Evolutionary conservation across 306 rosid genomes (phyloP).

Genomic region (Lotus japonicus): DNA sequence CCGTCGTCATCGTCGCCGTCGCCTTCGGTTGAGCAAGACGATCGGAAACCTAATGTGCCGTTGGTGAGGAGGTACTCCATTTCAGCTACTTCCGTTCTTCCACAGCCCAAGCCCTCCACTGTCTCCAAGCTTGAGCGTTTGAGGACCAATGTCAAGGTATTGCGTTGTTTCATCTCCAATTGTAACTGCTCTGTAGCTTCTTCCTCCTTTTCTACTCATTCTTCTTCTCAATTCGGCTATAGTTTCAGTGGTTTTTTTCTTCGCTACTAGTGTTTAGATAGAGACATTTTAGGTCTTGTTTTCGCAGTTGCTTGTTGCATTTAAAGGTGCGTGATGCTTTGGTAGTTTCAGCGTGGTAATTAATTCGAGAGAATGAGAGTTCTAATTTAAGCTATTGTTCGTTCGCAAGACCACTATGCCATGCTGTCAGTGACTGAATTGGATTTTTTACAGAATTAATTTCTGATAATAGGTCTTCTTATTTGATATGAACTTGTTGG

Average conservation of each 20-base stretch:
- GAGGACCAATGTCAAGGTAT: slow-evolving; percentile 76
- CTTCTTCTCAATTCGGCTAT: not conserved
- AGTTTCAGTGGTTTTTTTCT: not conserved
- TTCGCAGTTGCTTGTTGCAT: not conserved
- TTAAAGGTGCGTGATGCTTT: too few species aligned
- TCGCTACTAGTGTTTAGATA: not conserved
- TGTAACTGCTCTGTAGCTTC: not conserved
- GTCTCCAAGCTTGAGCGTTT: slow-evolving; percentile 59
- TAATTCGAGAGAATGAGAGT: not conserved
- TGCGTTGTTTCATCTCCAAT: slow-evolving; percentile 5
- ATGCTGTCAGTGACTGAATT: slow-evolving; percentile 12
- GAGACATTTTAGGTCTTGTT: not conserved
- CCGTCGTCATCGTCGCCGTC: slow-evolving; percentile 6
- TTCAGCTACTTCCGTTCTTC: slow-evolving; percentile 56
- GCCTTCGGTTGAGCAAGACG: slow-evolving; percentile 40
- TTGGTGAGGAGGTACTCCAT: slow-evolving; percentile 68
- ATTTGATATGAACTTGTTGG: not conserved
- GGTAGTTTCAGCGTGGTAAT: not conserved
- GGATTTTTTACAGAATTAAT: slow-evolving; percentile 1
- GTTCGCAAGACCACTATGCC: not conserved
- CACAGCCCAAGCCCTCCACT: slow-evolving; percentile 45
- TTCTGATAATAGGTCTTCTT: not conserved
- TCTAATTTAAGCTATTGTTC: not conserved
- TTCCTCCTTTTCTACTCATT: not conserved
- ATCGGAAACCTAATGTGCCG: slow-evolving; percentile 48